Evolutionary conservation across 495 filamentous ascomycete genomes (phyloP).

Genomic region (Trichoderma parareesei): DNA sequence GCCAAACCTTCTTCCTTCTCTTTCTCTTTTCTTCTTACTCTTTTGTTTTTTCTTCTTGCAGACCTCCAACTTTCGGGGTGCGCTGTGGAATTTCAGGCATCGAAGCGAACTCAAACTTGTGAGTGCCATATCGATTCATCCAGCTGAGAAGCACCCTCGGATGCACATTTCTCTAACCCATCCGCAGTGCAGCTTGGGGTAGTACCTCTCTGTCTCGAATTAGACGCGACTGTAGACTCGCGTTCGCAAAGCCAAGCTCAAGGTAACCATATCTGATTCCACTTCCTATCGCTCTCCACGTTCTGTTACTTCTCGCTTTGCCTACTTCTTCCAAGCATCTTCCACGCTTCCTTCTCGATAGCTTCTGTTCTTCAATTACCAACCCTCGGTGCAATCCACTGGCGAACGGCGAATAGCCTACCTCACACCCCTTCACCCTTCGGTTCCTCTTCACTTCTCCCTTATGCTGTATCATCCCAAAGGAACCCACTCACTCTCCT

Average conservation of each 20-base stretch:
- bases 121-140: not conserved
- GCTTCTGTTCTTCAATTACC: not conserved
- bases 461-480: not conserved
- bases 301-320: not conserved
- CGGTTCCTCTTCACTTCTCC: not conserved
- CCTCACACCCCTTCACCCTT: not conserved
- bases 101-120: not conserved
- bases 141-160: not conserved
- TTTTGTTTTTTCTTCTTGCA: not conserved
- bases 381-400: not conserved
- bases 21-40: not conserved
- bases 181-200: not conserved
- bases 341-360: not conserved
- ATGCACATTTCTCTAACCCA: not conserved
- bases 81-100: not conserved
- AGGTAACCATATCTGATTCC: not conserved
- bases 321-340: not conserved
- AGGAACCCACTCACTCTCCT: not conserved
- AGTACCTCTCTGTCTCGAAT: not conserved
- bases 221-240: not conserved
- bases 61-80: not conserved
- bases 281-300: not conserved
- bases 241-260: not conserved
- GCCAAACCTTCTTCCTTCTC: not conserved
- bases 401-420: not conserved